These are phyloP conservation scores for Phaffomyces thermotolerans DNA, from an alignment of 805 yeast species.

Conservation along the genomic window DNA sequence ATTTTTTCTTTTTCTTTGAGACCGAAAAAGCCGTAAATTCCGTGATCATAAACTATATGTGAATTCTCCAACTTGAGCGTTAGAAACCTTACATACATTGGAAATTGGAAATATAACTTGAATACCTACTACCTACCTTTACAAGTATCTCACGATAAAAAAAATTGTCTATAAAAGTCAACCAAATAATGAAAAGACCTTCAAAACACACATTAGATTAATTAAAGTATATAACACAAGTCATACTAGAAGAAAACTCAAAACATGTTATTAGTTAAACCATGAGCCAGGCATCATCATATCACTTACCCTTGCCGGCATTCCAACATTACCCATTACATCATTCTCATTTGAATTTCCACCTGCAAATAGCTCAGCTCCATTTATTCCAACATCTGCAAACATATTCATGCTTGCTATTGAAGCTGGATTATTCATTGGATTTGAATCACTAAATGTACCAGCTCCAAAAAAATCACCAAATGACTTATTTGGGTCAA, in stretches of 20 bases:
- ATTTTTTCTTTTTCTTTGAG: too few relatives aligned
- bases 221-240: neutral
- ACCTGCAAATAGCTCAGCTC: neutral
- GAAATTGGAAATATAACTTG: too few relatives aligned
- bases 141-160: neutral
- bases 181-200: too few relatives aligned
- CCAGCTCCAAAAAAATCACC: conserved; percentile 16
- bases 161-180: neutral
- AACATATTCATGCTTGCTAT: conserved; percentile 5
- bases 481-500: conserved; percentile 12
- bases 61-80: too few relatives aligned
- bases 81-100: too few relatives aligned
- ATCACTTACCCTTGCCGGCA: neutral
- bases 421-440: conserved; percentile 2
- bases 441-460: neutral
- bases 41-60: too few relatives aligned
- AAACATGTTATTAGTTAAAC: conserved; percentile 19
- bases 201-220: too few relatives aligned
- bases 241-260: neutral
- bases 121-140: too few relatives aligned
- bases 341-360: neutral
- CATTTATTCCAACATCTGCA: neutral
- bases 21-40: neutral
- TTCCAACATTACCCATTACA: neutral
- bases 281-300: conserved; percentile 19